A percentile compares a stretch with the other conserved stretches of the same genome.
phyloP scores from a whole-genome alignment of 2,329 filamentous ascomycete genomes.

The Fusarium denticulatum region DNA sequence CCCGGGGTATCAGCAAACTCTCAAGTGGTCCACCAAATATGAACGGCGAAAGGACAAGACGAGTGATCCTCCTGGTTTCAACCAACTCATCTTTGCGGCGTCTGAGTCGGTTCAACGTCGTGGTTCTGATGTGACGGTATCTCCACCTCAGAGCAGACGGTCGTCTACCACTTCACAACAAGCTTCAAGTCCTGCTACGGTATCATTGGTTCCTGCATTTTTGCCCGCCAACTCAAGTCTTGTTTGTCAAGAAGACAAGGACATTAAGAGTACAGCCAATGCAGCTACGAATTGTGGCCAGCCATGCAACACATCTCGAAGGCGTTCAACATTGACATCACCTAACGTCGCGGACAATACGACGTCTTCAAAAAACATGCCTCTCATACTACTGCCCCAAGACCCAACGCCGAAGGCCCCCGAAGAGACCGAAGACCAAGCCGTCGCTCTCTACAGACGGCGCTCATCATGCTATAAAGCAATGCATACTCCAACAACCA shows the following conservation, averaged over 20 bases:
- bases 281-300: rapidly evolving
- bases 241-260: background rate
- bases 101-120: conserved; percentile 16
- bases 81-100: conserved; percentile 22
- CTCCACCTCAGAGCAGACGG: background rate
- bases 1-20: conserved; percentile 26
- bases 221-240: background rate
- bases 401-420: background rate
- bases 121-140: background rate
- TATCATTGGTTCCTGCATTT: background rate
- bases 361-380: background rate
- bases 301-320: background rate
- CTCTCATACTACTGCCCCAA: background rate
- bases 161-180: background rate
- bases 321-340: background rate
- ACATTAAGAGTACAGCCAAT: too few species aligned
- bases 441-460: background rate
- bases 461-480: background rate
- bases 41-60: conserved; percentile 10
- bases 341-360: background rate
- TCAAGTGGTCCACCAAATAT: conserved; percentile 34
- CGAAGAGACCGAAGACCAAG: background rate
- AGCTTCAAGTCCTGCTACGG: background rate
- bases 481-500: background rate
- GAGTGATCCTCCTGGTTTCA: conserved; percentile 13